These are phyloP conservation scores for Ascochyta koolunga DNA, from an alignment of 2,329 filamentous ascomycete species.

Conservation along the genomic window DNA sequence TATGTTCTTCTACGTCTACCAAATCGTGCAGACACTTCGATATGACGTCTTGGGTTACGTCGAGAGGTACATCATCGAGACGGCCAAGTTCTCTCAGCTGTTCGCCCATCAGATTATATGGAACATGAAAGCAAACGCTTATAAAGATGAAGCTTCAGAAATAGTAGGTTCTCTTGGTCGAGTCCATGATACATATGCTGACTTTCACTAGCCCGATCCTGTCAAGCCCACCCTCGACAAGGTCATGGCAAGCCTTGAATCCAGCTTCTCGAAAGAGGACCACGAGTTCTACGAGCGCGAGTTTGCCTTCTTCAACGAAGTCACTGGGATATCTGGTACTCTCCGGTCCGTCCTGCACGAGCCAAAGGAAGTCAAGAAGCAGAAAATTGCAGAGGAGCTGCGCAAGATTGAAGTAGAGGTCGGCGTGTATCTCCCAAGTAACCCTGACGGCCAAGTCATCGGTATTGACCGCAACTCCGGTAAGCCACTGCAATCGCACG, in stretches of 20 bases:
- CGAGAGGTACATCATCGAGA: constrained; percentile 94
- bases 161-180: constrained; percentile 63
- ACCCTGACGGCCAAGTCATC: constrained; percentile 95
- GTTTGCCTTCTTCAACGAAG: constrained; percentile 97
- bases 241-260: constrained; percentile 83
- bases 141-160: constrained; percentile 92
- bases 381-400: constrained; percentile 98
- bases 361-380: constrained; percentile 95
- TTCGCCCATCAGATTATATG: constrained; percentile 99
- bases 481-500: constrained; percentile 95
- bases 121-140: constrained; percentile 99
- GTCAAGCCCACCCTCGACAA: constrained; percentile 93
- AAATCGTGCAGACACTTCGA: constrained; percentile 93
- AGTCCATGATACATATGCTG: background rate
- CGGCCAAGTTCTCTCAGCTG: constrained; percentile 94
- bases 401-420: constrained; percentile 97
- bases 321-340: constrained; percentile 94
- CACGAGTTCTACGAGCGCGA: constrained; percentile 89
- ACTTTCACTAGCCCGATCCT: constrained; percentile 70
- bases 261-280: constrained; percentile 80
- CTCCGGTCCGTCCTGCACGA: constrained; percentile 91
- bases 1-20: constrained; percentile 98
- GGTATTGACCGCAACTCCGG: constrained; percentile 98
- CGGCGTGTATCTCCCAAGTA: constrained; percentile 95
- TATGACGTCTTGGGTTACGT: constrained; percentile 95